Percentiles rank a stretch among this genome's conserved stretches.
Conservation (phyloP, 345 rosid genomes). For the Luvunga scandens region DNA sequence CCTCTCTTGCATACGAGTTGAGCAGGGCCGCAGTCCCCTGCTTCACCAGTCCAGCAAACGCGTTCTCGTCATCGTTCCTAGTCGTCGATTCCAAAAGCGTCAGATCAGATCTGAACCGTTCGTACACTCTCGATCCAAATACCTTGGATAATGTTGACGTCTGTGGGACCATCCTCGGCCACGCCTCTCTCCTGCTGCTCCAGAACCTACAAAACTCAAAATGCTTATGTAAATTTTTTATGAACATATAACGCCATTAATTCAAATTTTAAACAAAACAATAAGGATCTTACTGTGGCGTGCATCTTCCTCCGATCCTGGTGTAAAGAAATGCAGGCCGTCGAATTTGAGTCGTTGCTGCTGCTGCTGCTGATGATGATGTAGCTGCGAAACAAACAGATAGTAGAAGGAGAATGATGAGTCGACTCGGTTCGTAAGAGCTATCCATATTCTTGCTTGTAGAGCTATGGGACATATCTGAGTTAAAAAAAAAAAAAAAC, state of each 20-base stretch:
- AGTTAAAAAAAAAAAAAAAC: too few relatives aligned
- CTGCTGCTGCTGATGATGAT: neutral
- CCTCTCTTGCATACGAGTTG: constrained; percentile 68
- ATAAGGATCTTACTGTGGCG: constrained; percentile 52
- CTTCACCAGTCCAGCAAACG: constrained; percentile 54
- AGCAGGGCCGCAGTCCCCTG: constrained; percentile 78
- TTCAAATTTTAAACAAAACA: neutral
- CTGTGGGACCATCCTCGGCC: constrained; percentile 92
- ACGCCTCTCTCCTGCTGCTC: constrained; percentile 73
- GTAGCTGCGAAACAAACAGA: constrained; percentile 17
- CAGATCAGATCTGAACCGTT: constrained; percentile 72
- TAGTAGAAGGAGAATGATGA: constrained; percentile 22
- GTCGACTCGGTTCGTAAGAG: constrained; percentile 13
- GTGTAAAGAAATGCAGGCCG: constrained; percentile 60
- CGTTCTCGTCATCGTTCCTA: constrained; percentile 48
- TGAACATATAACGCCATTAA: too few relatives aligned
- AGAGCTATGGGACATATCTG: neutral
- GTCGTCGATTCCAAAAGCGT: constrained; percentile 68
- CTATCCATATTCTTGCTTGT: constrained; percentile 22
- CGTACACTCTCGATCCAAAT: constrained; percentile 64
- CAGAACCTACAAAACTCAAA: constrained; percentile 53
- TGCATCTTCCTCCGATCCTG: constrained; percentile 75
- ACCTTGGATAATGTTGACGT: constrained; percentile 68
- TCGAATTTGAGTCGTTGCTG: neutral
- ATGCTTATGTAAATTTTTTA: neutral